phyloP scores from a whole-genome alignment of 805 yeast species.

The Cyberlindnera xishuangbannaensis region DNA sequence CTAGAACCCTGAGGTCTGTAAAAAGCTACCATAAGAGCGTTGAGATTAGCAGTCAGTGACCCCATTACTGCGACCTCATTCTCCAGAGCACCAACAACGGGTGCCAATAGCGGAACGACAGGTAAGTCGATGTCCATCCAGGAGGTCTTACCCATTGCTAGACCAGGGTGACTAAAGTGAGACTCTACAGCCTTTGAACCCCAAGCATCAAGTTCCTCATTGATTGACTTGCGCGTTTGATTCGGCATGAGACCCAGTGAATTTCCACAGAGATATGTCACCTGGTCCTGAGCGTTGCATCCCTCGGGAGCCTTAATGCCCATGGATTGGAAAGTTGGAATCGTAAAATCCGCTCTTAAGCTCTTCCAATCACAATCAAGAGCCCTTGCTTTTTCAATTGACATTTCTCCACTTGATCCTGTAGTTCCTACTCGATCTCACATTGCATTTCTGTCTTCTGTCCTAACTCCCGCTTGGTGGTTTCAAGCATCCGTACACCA shows the following conservation, averaged over 20 bases:
- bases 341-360: slow-evolving; percentile 42
- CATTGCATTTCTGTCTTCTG: no score
- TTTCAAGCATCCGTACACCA: no score
- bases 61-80: slow-evolving; percentile 89
- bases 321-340: slow-evolving; percentile 63
- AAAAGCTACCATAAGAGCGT: slow-evolving; percentile 66
- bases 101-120: slow-evolving; percentile 59
- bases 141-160: slow-evolving; percentile 43
- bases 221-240: slow-evolving; percentile 48
- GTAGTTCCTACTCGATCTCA: no score
- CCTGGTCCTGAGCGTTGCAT: slow-evolving; percentile 14
- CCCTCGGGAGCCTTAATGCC: slow-evolving; percentile 29
- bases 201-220: slow-evolving; percentile 79
- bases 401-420: no score
- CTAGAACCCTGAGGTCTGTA: slow-evolving; percentile 58
- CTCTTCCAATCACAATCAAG: slow-evolving; percentile 25
- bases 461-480: no score
- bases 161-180: slow-evolving; percentile 68
- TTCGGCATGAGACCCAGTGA: slow-evolving; percentile 90
- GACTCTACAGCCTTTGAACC: slow-evolving; percentile 72
- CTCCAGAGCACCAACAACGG: slow-evolving; percentile 67
- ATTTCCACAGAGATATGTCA: slow-evolving; percentile 81
- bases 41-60: slow-evolving; percentile 75
- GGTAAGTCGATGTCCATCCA: slow-evolving; percentile 90
- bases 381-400: slow-evolving; percentile 6